A percentile compares a stretch with the other conserved stretches of the same genome.
Evolutionary conservation across 441 rosid species (phyloP).

Genomic region (Geranium incanum): DNA sequence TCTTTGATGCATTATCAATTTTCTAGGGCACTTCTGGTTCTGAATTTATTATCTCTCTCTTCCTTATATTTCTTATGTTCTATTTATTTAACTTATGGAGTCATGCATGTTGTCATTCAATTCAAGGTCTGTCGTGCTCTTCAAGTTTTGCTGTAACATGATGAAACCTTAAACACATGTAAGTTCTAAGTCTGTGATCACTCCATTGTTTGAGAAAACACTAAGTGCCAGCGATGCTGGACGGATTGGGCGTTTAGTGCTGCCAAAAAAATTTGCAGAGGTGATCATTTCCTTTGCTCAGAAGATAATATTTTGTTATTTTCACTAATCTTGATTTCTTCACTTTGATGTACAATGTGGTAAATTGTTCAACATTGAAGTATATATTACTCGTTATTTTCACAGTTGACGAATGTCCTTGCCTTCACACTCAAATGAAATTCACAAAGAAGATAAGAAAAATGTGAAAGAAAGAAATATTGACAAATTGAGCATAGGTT

Average conservation of each 20-base stretch:
- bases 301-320: slow-evolving; percentile 13
- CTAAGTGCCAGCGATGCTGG: slow-evolving; percentile 98
- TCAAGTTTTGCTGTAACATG: slow-evolving; percentile 11
- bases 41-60: too few species aligned
- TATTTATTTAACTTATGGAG: not conserved
- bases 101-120: not conserved
- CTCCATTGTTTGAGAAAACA: slow-evolving; percentile 93
- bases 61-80: not conserved
- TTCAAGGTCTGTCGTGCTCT: not conserved
- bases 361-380: too few species aligned
- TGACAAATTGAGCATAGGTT: too few species aligned
- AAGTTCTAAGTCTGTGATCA: slow-evolving; percentile 75
- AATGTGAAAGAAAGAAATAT: too few species aligned
- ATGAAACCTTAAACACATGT: slow-evolving; percentile 46
- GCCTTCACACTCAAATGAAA: too few species aligned
- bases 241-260: slow-evolving; percentile 77
- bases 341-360: slow-evolving; percentile 8
- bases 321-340: slow-evolving; percentile 11
- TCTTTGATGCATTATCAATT: too few species aligned
- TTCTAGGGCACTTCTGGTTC: too few species aligned
- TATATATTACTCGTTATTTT: too few species aligned
- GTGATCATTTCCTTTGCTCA: slow-evolving; percentile 31
- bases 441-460: too few species aligned
- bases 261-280: slow-evolving; percentile 98
- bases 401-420: too few species aligned